Conservation (phyloP, 2,329 filamentous ascomycete genomes). For the Akanthomyces lecanii region DNA sequence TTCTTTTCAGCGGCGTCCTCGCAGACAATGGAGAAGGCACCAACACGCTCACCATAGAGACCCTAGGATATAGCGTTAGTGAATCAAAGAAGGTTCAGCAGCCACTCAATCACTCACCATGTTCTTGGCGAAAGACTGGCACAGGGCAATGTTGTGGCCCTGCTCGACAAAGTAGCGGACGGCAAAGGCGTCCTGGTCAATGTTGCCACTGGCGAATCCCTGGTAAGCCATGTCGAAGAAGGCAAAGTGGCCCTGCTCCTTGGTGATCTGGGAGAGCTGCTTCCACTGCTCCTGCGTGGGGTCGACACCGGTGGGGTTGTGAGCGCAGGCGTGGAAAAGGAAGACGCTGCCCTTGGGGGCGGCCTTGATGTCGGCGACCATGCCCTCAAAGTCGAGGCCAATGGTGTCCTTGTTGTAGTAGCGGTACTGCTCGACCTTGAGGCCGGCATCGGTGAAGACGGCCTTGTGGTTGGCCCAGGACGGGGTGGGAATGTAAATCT, state of each 20-base stretch:
- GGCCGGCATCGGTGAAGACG: slow-evolving; percentile 88
- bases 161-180: slow-evolving; percentile 89
- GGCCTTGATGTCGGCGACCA: slow-evolving; percentile 84
- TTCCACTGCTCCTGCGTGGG: slow-evolving; percentile 89
- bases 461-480: slow-evolving; percentile 98
- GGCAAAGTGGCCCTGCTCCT: slow-evolving; percentile 80
- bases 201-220: slow-evolving; percentile 91
- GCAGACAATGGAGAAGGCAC: slow-evolving; percentile 90
- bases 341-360: slow-evolving; percentile 85
- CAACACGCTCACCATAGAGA: slow-evolving; percentile 96
- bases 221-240: slow-evolving; percentile 99
- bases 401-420: slow-evolving; percentile 99
- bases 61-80: slow-evolving; percentile 48
- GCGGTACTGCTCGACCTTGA: slow-evolving; percentile 90
- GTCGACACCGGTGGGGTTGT: slow-evolving; percentile 97
- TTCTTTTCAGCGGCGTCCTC: slow-evolving; percentile 86
- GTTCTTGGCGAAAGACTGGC: slow-evolving; percentile 98
- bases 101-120: slow-evolving; percentile 59
- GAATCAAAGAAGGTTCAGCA: not conserved
- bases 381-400: slow-evolving; percentile 92
- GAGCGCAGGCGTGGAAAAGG: slow-evolving; percentile 92
- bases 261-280: slow-evolving; percentile 81
- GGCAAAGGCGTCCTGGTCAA: slow-evolving; percentile 88
- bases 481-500: slow-evolving; percentile 92
- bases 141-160: slow-evolving; percentile 82